Conservation (phyloP, 352 stramenopile species). For the Phytophthora meadii region DNA sequence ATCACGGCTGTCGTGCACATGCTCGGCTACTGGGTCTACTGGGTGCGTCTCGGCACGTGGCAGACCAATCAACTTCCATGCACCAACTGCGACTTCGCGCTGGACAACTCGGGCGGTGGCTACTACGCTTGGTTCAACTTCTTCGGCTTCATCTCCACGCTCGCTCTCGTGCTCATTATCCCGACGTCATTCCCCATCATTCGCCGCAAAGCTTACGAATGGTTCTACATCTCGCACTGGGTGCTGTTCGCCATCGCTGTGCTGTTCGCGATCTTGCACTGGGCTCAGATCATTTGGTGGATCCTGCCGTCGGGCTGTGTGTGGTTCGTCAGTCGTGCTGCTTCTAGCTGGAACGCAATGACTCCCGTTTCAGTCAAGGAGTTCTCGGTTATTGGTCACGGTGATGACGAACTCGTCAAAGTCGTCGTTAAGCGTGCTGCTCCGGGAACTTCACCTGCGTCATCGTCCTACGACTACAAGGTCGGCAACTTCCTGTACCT, state of each 20-base stretch:
- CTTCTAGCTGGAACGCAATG: conserved; percentile 53
- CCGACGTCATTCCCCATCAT: conserved; percentile 60
- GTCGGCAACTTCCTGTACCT: conserved; percentile 65
- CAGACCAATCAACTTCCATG: conserved; percentile 57
- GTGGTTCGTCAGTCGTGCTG: conserved; percentile 61
- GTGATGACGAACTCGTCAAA: conserved; percentile 51
- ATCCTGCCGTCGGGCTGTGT: conserved; percentile 55
- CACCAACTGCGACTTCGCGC: conserved; percentile 53
- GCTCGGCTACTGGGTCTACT: conserved; percentile 58
- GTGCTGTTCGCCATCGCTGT: conserved; percentile 61
- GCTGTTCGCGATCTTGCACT: conserved; percentile 65
- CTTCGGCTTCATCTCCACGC: conserved; percentile 56
- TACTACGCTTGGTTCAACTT: conserved; percentile 76
- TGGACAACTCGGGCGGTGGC: conserved; percentile 45
- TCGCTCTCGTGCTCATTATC: conserved; percentile 63
- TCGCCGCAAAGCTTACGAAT: conserved; percentile 60
- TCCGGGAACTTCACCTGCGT: conserved; percentile 38
- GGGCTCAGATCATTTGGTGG: conserved; percentile 68
- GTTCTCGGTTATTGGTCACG: conserved; percentile 39
- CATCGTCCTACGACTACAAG: conserved; percentile 51
- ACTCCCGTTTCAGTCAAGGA: conserved; percentile 47
- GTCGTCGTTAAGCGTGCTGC: conserved; percentile 51
- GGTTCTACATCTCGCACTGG: conserved; percentile 71
- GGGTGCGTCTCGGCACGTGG: conserved; percentile 49
- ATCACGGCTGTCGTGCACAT: conserved; percentile 58